Conservation (phyloP, 169 alveolate genomes). For the Eimeria sp. region DNA sequence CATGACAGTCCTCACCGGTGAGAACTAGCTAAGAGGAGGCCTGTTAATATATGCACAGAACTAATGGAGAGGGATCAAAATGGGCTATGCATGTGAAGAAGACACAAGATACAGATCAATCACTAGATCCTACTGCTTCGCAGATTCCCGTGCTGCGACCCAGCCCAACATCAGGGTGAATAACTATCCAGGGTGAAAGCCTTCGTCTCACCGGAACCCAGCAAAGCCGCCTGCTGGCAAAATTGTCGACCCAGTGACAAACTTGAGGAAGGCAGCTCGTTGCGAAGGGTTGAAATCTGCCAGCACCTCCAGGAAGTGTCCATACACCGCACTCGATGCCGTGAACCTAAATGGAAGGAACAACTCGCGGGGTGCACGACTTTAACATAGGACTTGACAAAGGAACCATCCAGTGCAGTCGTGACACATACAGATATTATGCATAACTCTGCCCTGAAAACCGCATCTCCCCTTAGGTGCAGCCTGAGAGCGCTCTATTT, state of each 20-base stretch:
- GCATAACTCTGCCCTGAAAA: not conserved
- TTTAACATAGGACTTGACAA: too few species aligned
- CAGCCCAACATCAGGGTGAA: not conserved
- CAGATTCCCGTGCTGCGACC: not conserved
- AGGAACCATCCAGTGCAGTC: too few species aligned
- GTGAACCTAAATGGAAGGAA: not conserved
- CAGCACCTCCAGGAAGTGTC: conserved; percentile 78
- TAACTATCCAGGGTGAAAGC: not conserved
- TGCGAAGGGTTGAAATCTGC: conserved; percentile 37
- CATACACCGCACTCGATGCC: conserved; percentile 67
- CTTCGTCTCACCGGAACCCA: conserved; percentile 88
- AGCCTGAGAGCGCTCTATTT: not conserved
- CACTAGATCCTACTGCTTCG: not conserved
- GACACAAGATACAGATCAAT: not conserved
- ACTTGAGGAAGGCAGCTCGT: conserved; percentile 84
- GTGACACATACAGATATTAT: too few species aligned
- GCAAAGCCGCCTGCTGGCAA: conserved; percentile 97
- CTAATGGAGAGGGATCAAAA: not conserved
- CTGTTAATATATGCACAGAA: not conserved
- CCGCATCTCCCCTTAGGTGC: not conserved
- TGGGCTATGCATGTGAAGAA: not conserved
- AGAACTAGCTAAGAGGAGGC: too few species aligned
- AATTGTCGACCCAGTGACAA: conserved; percentile 97
- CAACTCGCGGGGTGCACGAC: not conserved
- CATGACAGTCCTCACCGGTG: too few species aligned